Evolutionary conservation across 192 early-diverging fungal genomes (phyloP).

Genomic region (Coemansia sp.): DNA sequence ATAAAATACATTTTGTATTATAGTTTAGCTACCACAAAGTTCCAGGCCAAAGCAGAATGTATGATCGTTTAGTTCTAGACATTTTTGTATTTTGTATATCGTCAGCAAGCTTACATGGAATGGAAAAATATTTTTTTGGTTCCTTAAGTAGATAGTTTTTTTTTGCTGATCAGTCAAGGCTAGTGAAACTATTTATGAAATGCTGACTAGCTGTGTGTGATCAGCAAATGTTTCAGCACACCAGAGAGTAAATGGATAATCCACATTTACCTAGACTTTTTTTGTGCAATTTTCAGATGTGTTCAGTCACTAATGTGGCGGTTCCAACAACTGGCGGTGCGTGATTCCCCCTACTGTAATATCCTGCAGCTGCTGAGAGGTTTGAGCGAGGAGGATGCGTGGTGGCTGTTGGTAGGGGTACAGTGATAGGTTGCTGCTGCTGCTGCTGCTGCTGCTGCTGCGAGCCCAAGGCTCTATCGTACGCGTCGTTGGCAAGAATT

Average conservation of each 20-base stretch:
- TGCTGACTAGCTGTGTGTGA: neutral
- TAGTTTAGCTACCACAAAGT: neutral
- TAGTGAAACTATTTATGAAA: neutral
- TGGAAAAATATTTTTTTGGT: too few relatives aligned
- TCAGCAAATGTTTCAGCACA: too few relatives aligned
- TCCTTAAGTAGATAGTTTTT: too few relatives aligned
- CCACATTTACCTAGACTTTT: neutral
- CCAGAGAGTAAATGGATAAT: neutral
- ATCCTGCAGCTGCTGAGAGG: neutral
- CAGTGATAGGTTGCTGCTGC: neutral
- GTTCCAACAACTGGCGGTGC: slow-evolving; percentile 24
- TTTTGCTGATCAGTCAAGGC: neutral
- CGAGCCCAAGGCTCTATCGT: neutral
- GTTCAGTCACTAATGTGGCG: slow-evolving; percentile 38
- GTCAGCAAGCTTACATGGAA: too few relatives aligned
- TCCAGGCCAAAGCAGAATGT: slow-evolving; percentile 4
- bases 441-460: neutral
- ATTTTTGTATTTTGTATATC: neutral
- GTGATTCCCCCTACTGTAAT: neutral
- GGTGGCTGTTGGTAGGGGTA: neutral
- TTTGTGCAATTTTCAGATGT: neutral
- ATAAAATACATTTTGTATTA: neutral
- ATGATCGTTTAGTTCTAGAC: neutral
- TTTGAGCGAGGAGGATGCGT: neutral
- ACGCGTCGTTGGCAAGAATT: neutral